These are phyloP conservation scores for Monosiga brevicollis DNA, from an alignment of 78 protist genomes.

Conservation along the genomic window DNA sequence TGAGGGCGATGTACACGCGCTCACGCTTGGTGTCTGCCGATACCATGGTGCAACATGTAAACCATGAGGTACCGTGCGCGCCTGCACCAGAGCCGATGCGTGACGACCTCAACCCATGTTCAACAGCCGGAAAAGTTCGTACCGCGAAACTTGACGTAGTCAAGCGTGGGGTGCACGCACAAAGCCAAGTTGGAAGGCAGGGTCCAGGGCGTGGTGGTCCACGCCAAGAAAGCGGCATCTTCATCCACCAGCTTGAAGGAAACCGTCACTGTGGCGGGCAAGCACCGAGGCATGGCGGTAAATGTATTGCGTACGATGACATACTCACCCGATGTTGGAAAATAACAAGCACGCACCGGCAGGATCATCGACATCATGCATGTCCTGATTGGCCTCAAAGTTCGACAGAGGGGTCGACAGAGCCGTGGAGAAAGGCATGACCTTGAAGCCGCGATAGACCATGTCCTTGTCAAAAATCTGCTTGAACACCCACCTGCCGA, in stretches of 20 bases:
- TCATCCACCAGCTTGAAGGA: slow-evolving; percentile 58
- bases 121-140: neutral
- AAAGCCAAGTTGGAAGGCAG: slow-evolving; percentile 95
- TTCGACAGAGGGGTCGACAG: slow-evolving; percentile 96
- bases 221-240: slow-evolving; percentile 72
- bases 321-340: too few species aligned
- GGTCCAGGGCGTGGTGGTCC: slow-evolving; percentile 99
- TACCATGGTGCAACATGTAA: too few species aligned
- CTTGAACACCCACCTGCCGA: slow-evolving; percentile 93
- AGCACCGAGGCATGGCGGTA: too few species aligned
- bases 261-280: neutral
- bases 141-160: slow-evolving; percentile 76
- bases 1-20: neutral
- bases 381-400: slow-evolving; percentile 93
- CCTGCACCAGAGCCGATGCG: too few species aligned
- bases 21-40: neutral
- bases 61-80: too few species aligned
- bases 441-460: slow-evolving; percentile 97
- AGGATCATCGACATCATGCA: slow-evolving; percentile 89
- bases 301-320: too few species aligned
- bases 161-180: slow-evolving; percentile 79
- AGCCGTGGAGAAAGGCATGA: slow-evolving; percentile 95
- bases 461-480: slow-evolving; percentile 75
- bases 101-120: neutral
- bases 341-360: too few species aligned